phyloP scores from a whole-genome alignment of 352 stramenopile species.

The Pythium apleroticum region DNA sequence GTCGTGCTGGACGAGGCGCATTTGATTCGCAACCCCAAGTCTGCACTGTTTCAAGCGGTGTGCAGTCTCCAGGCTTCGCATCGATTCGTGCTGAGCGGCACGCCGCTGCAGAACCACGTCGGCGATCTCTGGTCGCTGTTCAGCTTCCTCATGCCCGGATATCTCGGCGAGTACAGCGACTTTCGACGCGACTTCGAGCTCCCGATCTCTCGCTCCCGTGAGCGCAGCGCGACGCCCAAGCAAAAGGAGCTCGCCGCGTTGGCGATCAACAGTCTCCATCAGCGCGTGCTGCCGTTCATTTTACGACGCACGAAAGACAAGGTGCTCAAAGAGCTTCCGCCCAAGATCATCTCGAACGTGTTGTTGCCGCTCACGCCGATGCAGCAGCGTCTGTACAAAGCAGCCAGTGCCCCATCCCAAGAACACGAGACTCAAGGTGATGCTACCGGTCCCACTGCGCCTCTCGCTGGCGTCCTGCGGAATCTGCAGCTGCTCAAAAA shows the following conservation, averaged over 20 bases:
- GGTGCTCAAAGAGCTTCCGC: constrained; percentile 95
- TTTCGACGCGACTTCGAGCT: constrained; percentile 68
- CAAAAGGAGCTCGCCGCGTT: constrained; percentile 79
- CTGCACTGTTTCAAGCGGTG: constrained; percentile 83
- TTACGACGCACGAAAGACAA: constrained; percentile 95
- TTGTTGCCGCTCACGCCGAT: constrained; percentile 83
- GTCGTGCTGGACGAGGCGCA: constrained; percentile 97
- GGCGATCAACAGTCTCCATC: constrained; percentile 92
- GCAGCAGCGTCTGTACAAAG: constrained; percentile 89
- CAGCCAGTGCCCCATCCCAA: not conserved
- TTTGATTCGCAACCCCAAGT: constrained; percentile 95
- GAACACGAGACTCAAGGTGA: not conserved
- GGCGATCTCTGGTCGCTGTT: constrained; percentile 97
- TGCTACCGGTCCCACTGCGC: not conserved
- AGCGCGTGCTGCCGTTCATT: constrained; percentile 97
- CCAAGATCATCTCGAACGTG: constrained; percentile 97
- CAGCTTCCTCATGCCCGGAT: constrained; percentile 97
- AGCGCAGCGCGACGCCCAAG: constrained; percentile 60
- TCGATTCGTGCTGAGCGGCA: constrained; percentile 95
- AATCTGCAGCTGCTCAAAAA: constrained; percentile 86
- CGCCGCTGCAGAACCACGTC: constrained; percentile 97
- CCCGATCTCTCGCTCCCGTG: constrained; percentile 58
- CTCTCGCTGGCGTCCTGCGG: constrained; percentile 41
- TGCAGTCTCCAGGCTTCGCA: constrained; percentile 77
- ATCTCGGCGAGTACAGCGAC: constrained; percentile 86